Evolutionary conservation across 805 yeast species (phyloP), one percentile per base, ranked within the genome.

Genomic region (Candida ponderosae): DNA sequence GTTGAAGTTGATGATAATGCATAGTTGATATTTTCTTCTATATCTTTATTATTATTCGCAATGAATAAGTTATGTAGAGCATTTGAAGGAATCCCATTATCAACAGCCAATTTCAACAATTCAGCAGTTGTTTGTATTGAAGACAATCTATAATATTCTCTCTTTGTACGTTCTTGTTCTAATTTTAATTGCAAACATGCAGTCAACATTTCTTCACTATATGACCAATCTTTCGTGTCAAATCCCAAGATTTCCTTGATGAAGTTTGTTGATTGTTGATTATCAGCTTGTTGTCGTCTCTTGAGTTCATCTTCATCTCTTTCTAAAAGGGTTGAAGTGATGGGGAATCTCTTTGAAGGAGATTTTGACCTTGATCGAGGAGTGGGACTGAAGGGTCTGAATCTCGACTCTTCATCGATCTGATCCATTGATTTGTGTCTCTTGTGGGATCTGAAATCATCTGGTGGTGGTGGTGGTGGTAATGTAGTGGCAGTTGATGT

Each of bases 91-190:
- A 68, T 47, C 17, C 62, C 51, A 50, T 65, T 50, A 6, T 54
- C 44, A 23, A 59, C 53, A 2, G 68, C 66, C 17, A 57, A 31
- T 23, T 57, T 60, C 24, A 68, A 40, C 11, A 68, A 41, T 26
- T 66, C 64, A n/a, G 65, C 41, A 0, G 66, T 53, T 4, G 59
- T 51, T 3, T 53, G 45, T 5, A 62, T 51, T 14, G 55, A 48
- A 15, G 55, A 56, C 18, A 55, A 48, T 40, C 53, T 60, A 16
- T 58, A 40, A 15, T 52, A 36, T 32, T 63, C 66, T 36, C 60
- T 66, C 40, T 53, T 63, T 3, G 71, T 64, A 27, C 50, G 52
- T 41, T 66, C 70, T 40, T 65, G 65, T 36, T 66, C 72, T 4
- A 58, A 50, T 40, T 60, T 64, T 29, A 60, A 50, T 16, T 44